phyloP scores from a whole-genome alignment of 2,329 filamentous ascomycete species.

The Penicillium sp. region DNA sequence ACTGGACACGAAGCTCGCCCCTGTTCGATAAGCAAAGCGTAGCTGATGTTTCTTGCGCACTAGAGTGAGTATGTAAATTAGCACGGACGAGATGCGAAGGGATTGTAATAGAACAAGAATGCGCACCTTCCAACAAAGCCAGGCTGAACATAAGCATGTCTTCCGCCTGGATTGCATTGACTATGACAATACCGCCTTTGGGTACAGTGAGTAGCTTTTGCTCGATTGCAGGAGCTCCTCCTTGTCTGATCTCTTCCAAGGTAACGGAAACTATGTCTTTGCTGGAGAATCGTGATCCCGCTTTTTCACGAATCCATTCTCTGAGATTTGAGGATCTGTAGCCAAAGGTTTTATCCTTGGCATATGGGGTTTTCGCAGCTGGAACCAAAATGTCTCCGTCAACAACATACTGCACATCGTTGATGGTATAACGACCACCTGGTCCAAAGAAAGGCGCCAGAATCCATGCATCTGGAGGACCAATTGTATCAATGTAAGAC shows the following conservation, averaged over 20 bases:
- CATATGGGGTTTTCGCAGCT: background rate
- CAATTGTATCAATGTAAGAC: conserved; percentile 1
- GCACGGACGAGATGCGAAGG: background rate
- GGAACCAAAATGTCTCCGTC: background rate
- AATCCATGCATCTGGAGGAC: background rate
- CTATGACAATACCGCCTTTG: background rate
- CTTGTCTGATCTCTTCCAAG: background rate
- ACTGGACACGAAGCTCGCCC: background rate
- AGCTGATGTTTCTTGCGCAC: background rate
- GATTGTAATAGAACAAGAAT: background rate
- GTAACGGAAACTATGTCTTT: background rate
- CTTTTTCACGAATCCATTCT: conserved; percentile 1
- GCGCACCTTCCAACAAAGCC: conserved; percentile 1
- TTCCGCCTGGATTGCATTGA: background rate
- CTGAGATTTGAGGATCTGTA: conserved; percentile 2
- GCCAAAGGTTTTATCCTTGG: background rate
- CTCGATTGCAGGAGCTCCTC: background rate
- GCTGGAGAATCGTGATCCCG: conserved; percentile 1
- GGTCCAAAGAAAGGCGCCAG: background rate
- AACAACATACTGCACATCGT: background rate
- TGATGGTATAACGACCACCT: background rate
- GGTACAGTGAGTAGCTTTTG: background rate
- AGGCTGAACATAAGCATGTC: background rate
- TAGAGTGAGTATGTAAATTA: background rate
- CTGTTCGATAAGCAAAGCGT: background rate